Conservation (phyloP, 176 grass and related monocot species). For the Eremochloa ophiuroides region DNA sequence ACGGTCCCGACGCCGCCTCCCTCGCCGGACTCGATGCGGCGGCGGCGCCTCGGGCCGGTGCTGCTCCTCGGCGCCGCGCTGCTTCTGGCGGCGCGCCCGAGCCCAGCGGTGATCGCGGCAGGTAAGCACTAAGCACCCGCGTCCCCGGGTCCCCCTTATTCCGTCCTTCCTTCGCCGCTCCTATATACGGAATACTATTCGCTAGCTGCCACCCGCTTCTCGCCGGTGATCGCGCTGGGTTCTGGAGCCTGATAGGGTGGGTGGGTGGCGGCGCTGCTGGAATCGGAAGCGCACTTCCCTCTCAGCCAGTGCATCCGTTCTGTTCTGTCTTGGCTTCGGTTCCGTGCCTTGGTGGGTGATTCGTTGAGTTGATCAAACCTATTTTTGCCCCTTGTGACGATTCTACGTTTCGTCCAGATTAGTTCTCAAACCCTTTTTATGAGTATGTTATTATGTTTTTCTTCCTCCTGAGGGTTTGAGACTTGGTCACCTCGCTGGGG, state of each 20-base stretch:
- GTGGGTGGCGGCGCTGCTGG: neutral
- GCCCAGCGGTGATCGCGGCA: constrained; percentile 52
- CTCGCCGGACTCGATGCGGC: constrained; percentile 12
- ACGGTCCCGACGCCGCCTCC: neutral
- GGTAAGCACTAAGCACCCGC: constrained; percentile 40
- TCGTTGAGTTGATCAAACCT: neutral
- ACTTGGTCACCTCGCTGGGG: neutral
- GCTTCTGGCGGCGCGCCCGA: constrained; percentile 12
- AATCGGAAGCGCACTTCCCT: neutral
- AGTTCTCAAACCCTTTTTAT: too few species aligned
- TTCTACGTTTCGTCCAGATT: constrained; percentile 1
- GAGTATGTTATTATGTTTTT: neutral
- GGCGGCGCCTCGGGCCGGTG: neutral
- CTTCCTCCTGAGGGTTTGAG: neutral
- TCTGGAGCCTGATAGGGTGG: neutral
- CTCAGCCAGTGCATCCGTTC: neutral
- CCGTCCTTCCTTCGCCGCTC: neutral
- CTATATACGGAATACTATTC: neutral
- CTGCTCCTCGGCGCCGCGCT: constrained; percentile 1
- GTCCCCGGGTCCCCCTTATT: neutral
- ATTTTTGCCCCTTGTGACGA: neutral
- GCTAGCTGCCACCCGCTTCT: neutral
- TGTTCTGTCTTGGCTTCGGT: neutral
- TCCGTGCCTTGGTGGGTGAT: neutral
- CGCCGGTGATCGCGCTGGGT: neutral